These are phyloP conservation scores for Lachancea fermentati DNA, from an alignment of 805 yeast species.

Conservation along the genomic window DNA sequence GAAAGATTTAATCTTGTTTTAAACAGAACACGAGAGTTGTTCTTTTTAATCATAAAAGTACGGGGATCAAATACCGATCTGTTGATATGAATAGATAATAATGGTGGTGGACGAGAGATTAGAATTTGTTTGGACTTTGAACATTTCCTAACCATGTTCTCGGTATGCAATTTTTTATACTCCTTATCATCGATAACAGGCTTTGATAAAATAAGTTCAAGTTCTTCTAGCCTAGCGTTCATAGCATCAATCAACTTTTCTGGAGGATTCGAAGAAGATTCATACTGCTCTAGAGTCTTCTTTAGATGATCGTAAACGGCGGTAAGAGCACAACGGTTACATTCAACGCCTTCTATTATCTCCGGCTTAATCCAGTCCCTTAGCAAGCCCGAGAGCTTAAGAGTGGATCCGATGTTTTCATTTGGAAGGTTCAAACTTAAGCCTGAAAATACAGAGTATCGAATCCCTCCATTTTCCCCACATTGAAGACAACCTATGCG, in stretches of 20 bases:
- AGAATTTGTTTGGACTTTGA: conserved; percentile 80
- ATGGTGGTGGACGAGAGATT: conserved; percentile 76
- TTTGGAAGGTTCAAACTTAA: conserved; percentile 64
- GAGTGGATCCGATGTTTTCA: conserved; percentile 37
- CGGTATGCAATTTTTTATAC: conserved; percentile 66
- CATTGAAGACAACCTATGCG: conserved; percentile 86
- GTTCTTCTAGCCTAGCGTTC: conserved; percentile 40
- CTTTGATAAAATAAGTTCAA: conserved; percentile 50
- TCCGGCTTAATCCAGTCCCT: conserved; percentile 73
- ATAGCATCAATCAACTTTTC: conserved; percentile 35
- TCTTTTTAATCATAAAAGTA: conserved; percentile 78
- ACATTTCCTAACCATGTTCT: conserved; percentile 66
- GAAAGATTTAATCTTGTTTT: conserved; percentile 63
- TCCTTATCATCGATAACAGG: conserved; percentile 76
- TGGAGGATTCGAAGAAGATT: conserved; percentile 19
- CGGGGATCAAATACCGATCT: conserved; percentile 88
- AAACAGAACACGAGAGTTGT: conserved; percentile 75
- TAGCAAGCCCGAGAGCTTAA: conserved; percentile 48
- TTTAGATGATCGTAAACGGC: conserved; percentile 50
- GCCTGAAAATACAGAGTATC: conserved; percentile 75
- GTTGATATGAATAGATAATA: conserved; percentile 81
- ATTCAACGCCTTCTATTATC: conserved; percentile 86
- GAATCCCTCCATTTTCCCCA: conserved; percentile 91
- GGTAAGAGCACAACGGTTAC: conserved; percentile 82
- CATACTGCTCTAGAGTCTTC: conserved; percentile 33